Base-by-base conservation (phyloP, 768 basidiomycete species). In the Lyophyllum shimeji region DNA sequence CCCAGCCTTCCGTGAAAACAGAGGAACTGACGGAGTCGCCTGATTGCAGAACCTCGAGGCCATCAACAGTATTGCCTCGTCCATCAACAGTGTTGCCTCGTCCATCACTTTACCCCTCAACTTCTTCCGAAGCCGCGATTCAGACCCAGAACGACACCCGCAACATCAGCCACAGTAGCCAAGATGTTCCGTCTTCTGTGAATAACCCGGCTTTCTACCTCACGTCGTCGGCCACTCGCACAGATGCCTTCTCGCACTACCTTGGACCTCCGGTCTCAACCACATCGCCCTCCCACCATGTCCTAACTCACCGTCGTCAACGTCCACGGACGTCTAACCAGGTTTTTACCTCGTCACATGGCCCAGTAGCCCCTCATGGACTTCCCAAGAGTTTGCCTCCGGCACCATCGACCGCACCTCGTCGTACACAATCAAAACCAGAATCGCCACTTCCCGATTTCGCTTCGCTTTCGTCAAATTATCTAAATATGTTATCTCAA, bases 311-410 rank as follows among this genome's bases (percentile, higher is more conserved):
- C 24, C 66, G 69, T 56, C 69, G 72, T 64, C 68, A 72, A 69
- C 84, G 86, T 89, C 87, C 75, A 71, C 74, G 83, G 86, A 87
- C 89, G 76, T 81, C 81, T 39, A 76, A 75, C 55, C 76, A 77
- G 74, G 81, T 89, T 62, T 89, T 88, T 65, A 71, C 75, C 64
- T 81, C 82, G 69, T 73, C 84, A 52, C 79, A 81, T 72, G 89
- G 87, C 74, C 75, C 88, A 54, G 85, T 87, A 64, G 77, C 84
- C 65, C 89, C 89, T 56, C 84, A 90, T 89, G 89, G 88, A 73
- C 83, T 90, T 67, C 89, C 89, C 57, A 81, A 84, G 62, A 80
- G 77, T 59, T 71, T 91, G 46, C 89, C 89, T 45, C 83, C 82
- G 50, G 82, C 83, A 53, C 89, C 89, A 58, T 80, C 82, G 52